phyloP scores from a whole-genome alignment of 2,329 filamentous ascomycete genomes.

The Fusarium equiseti region DNA sequence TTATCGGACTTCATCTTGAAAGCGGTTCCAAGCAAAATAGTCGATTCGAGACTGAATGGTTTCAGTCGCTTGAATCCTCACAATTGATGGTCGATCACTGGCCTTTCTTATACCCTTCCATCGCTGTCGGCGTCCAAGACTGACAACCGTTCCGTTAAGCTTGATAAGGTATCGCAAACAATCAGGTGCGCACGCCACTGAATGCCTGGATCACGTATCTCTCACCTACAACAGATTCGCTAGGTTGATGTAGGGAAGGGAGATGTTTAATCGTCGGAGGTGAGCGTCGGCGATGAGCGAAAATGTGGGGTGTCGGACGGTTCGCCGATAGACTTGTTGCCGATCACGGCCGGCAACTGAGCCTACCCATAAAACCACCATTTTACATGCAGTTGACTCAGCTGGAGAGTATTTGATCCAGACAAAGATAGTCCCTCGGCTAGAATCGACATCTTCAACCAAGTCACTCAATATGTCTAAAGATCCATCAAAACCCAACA shows the following conservation, averaged over 20 bases:
- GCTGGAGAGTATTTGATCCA: too few relatives aligned
- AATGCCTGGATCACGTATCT: conserved; percentile 13
- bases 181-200: conserved; percentile 6
- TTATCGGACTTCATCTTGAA: background rate
- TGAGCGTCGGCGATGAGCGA: conserved; percentile 43
- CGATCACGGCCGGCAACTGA: background rate
- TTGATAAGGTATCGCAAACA: background rate
- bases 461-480: conserved; percentile 17
- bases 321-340: background rate
- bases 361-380: background rate
- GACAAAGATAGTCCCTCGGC: too few relatives aligned
- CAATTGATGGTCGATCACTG: background rate
- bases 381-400: background rate
- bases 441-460: background rate
- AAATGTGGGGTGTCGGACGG: conserved; percentile 23
- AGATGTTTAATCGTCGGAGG: conserved; percentile 14
- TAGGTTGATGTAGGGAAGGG: background rate
- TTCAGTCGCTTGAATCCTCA: background rate
- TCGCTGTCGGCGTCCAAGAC: background rate
- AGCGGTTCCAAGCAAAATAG: background rate
- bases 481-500: conserved; percentile 44
- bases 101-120: background rate
- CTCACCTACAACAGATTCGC: background rate
- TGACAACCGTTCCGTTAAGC: too few relatives aligned
- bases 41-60: background rate